Base-by-base conservation (phyloP, 75 land plant genomes). In the Cupressus sempervirens region DNA sequence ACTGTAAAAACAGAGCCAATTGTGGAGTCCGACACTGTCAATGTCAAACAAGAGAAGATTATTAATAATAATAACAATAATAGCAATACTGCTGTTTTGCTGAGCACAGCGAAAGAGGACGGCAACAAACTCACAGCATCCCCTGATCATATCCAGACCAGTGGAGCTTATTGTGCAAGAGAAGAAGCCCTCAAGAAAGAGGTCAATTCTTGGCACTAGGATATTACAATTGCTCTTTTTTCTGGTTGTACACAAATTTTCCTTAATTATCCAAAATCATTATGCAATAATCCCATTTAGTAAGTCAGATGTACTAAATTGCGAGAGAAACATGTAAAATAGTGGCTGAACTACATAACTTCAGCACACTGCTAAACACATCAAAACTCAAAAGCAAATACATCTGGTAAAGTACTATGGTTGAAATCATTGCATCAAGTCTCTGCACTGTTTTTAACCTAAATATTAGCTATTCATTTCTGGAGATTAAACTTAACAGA, bases 121-220 rank as follows among this genome's bases (percentile, higher is more conserved):
- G 68, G 89, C 11, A 83, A 84, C 82, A 96, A 98, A 89, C 90
- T 90, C 18, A 20, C 46, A 43, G 89, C 91, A 30, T 89, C 92
- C 54, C 91, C 94, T 6, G 99, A 98, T 80, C 89, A 92, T 83
- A 86, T 96, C 30, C 99, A 96, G 91, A 92, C 97, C 14, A 95
- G 97, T 85, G 99, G 99, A 15, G 98, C 99, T 83, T 98, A 98
- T 84, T 93, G 93, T 88, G 89, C 99, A 14, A 90, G 99, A 48
- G 99, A 98, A 76, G 99, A 96, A 90, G 90, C 91, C 82, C 88
- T 96, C 83, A 98, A 94, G 89, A 89, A 89, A 90, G 99, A 98
- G 99, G 99, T 98, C 80, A 35, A 11, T 5, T 16, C 32, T 30
- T 72, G 12, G 35, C 74, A 11, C 74, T 62, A 62, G 26, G 7